Base-by-base conservation (phyloP, 1,139 yeast genomes). In the Diutina mesorugosa region DNA sequence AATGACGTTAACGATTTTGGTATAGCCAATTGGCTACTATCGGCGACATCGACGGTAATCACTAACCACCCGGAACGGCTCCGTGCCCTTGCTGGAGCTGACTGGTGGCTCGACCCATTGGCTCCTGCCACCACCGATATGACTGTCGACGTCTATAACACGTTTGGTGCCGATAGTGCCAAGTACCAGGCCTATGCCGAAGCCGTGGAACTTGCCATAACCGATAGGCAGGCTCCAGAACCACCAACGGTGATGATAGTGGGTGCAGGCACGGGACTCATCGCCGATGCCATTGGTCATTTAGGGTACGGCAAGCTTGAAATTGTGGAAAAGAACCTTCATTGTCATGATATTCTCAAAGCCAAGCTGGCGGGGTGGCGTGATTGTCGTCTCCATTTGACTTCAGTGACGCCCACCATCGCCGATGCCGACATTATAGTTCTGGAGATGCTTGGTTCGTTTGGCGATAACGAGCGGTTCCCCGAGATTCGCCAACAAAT, bases 221-320 rank as follows among this genome's bases (percentile, higher is more conserved):
- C 60, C 1, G 75, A 71, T 56, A 59, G 71, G 26, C 12, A 48
- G 10, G 32, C 14, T 29, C 35, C 26, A 6, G 30, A 41, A 1
- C 38, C 47, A 12, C 16, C 26, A 1, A 38, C 67, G 58, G 59
- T 0, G 4, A 76, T 89, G 7, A 77, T 90, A 1, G 84, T 86
- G 4, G 97, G 97, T 0, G 95, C 97, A 0, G 97, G 97, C 0
- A 71, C 89, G 56, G 97, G 97, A 0, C 90, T 93, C 0, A 81
- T 83, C 2, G 68, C 81, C 6, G 62, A 66, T 14, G 1, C 60
- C 60, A 46, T 61, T 66, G 10, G 65, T 68, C 41, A 66, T 12
- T 60, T 67, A 0, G 61, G 60, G 41, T 70, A 77, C 16, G 67
- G 67, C 29, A 30, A 53, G 9, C 58, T 69, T 12, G 60, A 61